phyloP scores from a whole-genome alignment of 1,284 basidiomycete genomes.

The Ceratobasidium sp. region DNA sequence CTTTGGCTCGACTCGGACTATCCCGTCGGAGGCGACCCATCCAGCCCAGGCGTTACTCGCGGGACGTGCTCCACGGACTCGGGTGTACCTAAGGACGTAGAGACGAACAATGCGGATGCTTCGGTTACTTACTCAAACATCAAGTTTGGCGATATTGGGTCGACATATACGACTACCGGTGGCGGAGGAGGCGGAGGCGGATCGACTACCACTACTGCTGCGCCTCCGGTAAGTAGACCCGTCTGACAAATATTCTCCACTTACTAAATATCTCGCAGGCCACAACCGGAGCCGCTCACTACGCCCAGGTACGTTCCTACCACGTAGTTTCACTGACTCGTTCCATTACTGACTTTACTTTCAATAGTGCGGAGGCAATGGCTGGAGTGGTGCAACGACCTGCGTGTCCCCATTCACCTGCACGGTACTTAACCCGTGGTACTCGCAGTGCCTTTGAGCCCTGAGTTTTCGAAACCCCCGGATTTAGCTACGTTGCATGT shows the following conservation, averaged over 20 bases:
- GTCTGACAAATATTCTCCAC: no score
- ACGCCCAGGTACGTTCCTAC: no score
- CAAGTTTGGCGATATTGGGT: conserved; percentile 67
- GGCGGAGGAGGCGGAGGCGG: neutral
- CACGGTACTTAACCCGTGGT: neutral
- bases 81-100: conserved; percentile 43
- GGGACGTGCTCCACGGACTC: conserved; percentile 61
- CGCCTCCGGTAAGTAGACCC: neutral
- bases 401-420: conserved; percentile 9
- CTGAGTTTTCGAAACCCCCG: no score
- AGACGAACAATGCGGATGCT: conserved; percentile 50
- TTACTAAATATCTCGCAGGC: no score
- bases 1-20: conserved; percentile 10
- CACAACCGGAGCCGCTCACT: no score
- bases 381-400: conserved; percentile 1
- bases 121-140: conserved; percentile 66
- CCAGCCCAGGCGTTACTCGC: conserved; percentile 64
- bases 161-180: conserved; percentile 59
- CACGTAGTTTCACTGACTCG: no score
- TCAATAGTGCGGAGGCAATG: neutral
- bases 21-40: conserved; percentile 4
- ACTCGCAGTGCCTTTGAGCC: conserved; percentile 4
- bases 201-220: conserved; percentile 4
- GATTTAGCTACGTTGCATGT: no score
- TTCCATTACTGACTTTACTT: no score